Conservation (phyloP, 257 asterid species). For the Fraxinus quadrangulata region DNA sequence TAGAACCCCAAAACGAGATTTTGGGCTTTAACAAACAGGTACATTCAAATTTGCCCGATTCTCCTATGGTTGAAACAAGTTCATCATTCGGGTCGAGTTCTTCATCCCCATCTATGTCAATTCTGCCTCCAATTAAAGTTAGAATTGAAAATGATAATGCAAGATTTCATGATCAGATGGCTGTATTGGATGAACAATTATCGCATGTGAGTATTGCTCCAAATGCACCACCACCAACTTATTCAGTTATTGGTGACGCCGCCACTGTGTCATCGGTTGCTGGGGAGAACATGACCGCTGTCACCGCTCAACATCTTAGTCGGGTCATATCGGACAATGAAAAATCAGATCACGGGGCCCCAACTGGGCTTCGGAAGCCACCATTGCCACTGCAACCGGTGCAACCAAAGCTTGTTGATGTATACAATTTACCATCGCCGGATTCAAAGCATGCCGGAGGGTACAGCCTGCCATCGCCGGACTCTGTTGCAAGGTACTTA, state of each 20-base stretch:
- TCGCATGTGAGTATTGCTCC: conserved; percentile 47
- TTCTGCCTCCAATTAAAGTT: conserved; percentile 56
- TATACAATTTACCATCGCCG: conserved; percentile 64
- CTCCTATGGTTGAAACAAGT: conserved; percentile 44
- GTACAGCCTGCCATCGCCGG: conserved; percentile 68
- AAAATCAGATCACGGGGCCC: conserved; percentile 40
- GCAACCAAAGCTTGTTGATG: conserved; percentile 57
- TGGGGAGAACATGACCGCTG: conserved; percentile 24
- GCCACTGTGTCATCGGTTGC: conserved; percentile 12
- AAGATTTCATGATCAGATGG: conserved; percentile 29
- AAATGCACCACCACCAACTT: conserved; percentile 35
- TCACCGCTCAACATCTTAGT: conserved; percentile 30
- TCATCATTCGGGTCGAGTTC: conserved; percentile 59
- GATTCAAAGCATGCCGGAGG: conserved; percentile 67
- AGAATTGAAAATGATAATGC: conserved; percentile 38
- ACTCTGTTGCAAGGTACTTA: conserved; percentile 66
- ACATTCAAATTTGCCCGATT: background rate
- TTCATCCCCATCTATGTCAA: conserved; percentile 59
- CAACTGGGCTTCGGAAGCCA: conserved; percentile 48
- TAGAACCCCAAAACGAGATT: conserved; percentile 32
- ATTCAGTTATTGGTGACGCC: conserved; percentile 17
- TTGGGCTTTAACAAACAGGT: conserved; percentile 27
- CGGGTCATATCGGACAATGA: conserved; percentile 51
- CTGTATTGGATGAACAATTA: conserved; percentile 54
- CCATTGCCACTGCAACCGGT: conserved; percentile 68